phyloP scores from a whole-genome alignment of 345 rosid species.

The Microcos paniculata region DNA sequence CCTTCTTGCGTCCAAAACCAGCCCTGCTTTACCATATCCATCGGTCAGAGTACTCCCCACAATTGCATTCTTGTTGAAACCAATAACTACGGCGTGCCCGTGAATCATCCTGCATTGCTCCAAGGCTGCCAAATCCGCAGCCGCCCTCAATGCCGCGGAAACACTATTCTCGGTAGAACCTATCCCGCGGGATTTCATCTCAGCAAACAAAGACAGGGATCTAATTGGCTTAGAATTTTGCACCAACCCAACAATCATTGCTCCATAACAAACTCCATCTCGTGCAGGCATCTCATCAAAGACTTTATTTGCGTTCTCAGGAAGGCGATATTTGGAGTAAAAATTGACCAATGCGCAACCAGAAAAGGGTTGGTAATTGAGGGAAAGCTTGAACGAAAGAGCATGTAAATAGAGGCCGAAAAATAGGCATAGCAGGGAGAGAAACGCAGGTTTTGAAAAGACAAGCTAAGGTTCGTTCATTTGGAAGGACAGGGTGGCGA shows the following conservation, averaged over 20 bases:
- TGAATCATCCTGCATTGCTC: constrained; percentile 46
- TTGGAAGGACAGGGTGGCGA: constrained; percentile 40
- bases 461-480: constrained; percentile 42
- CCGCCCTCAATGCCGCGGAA: constrained; percentile 39
- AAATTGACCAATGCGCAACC: constrained; percentile 41
- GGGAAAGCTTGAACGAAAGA: constrained; percentile 38
- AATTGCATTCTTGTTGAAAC: constrained; percentile 33
- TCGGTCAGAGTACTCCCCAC: constrained; percentile 38
- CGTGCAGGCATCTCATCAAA: constrained; percentile 42
- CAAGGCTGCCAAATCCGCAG: constrained; percentile 40
- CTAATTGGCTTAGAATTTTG: constrained; percentile 32
- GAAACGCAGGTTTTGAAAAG: constrained; percentile 43
- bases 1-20: constrained; percentile 34
- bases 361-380: constrained; percentile 29
- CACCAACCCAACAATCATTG: constrained; percentile 40
- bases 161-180: constrained; percentile 34
- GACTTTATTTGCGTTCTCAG: constrained; percentile 28
- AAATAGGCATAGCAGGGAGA: constrained; percentile 23
- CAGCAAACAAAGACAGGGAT: constrained; percentile 33
- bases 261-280: constrained; percentile 42
- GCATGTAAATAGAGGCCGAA: constrained; percentile 45
- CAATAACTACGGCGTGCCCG: constrained; percentile 39
- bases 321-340: constrained; percentile 24
- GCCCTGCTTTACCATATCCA: constrained; percentile 49
- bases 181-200: constrained; percentile 30